Evolutionary conservation across 169 alveolate genomes (phyloP).

Genomic region (Plasmodium relictum): DNA sequence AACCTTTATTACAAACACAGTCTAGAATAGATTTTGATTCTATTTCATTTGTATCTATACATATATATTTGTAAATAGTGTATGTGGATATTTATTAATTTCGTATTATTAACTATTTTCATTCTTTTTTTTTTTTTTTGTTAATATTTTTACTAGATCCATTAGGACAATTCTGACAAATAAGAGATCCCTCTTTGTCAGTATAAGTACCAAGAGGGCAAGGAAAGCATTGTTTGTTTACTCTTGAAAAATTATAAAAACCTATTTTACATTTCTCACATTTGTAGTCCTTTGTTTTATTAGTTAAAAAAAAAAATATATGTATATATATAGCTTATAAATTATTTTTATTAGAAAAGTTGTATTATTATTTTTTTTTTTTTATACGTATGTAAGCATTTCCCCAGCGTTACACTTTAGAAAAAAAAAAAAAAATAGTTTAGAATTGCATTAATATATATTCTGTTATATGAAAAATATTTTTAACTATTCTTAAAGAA

Average conservation of each 20-base stretch:
- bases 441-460: neutral
- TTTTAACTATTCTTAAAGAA: too few relatives aligned
- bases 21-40: slow-evolving; percentile 37
- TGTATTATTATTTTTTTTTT: slow-evolving; percentile 15
- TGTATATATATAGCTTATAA: neutral
- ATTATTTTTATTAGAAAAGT: neutral
- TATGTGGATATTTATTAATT: neutral
- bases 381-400: slow-evolving; percentile 46
- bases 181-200: slow-evolving; percentile 30
- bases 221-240: slow-evolving; percentile 51
- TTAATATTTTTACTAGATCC: slow-evolving; percentile 60
- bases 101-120: neutral
- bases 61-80: neutral
- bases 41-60: slow-evolving; percentile 30
- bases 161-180: slow-evolving; percentile 55
- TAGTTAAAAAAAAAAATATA: neutral
- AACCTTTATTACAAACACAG: slow-evolving; percentile 61
- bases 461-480: neutral
- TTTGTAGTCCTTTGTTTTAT: slow-evolving; percentile 25
- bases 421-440: slow-evolving; percentile 24
- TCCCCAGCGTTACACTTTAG: slow-evolving; percentile 69
- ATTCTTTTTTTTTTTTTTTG: too few relatives aligned
- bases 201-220: slow-evolving; percentile 68
- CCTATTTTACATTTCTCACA: slow-evolving; percentile 69
- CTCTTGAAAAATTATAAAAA: slow-evolving; percentile 67